Base-by-base conservation (phyloP, 257 asterid species). In the Solanum bukasovii region DNA sequence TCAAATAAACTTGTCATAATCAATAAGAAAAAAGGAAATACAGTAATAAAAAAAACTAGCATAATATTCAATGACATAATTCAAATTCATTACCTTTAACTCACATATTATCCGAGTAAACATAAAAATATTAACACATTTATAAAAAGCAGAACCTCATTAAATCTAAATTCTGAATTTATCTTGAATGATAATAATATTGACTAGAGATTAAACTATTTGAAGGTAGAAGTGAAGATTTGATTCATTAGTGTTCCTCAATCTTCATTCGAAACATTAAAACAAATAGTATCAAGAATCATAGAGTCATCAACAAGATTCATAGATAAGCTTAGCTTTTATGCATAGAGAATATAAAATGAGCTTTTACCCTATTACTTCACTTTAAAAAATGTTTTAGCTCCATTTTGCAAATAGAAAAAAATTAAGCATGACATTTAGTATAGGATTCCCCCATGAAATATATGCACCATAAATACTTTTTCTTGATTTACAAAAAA, bases 121-220 rank as follows among this genome's bases (percentile, higher is more conserved):
- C 8, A 31, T 31, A 71, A 34, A 33, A 72, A 18, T 18, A 33
- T 33, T 72, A 23, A 4, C 31, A 25, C 25, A 81, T 79, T 25
- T 9, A 27, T 79, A 44, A 42, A 29, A 3, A 16, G 20, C 37
- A 16, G 0, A 44, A 14, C 18, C 18, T 27, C 37, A 44, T 16
- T 44, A 27, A 44, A 16, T 79, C 21, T n/a, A 79, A 44, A 42
- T 13, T 42, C 0, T 40, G 8, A n/a, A n/a, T 12, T 37, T 70
- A 0, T 29, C 6, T 0, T 4, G 0, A 0, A 3, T 5, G 1
- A 3, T 3, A 75, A 40, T 33, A 13, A 27, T 42, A 14, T 42
- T 25, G 38, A 78, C 38, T 25, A 38, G 37, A 78, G 63, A 44
- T 42, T 8, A 7, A 13, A 44, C 37, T 79, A 79, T 27, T 79